These are phyloP conservation scores for Penicillium olsonii DNA, from an alignment of 2,329 filamentous ascomycete species.

Conservation along the genomic window DNA sequence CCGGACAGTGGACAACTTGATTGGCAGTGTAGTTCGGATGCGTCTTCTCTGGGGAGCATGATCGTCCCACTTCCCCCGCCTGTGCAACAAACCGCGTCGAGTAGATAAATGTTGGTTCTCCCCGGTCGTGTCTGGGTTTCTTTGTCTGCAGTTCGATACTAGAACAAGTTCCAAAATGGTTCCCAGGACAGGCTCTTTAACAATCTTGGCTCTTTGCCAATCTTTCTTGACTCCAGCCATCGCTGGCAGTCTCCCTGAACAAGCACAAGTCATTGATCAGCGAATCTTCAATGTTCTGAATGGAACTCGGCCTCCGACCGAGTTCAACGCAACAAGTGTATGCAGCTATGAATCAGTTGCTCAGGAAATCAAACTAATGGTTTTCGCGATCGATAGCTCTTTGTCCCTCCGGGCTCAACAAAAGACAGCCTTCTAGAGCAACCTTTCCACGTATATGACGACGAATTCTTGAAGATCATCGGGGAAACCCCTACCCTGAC, in stretches of 20 bases:
- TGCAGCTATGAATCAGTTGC: neutral
- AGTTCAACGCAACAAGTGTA: constrained; percentile 19
- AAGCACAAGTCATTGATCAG: constrained; percentile 20
- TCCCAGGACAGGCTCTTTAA: neutral
- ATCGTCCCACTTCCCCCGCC: neutral
- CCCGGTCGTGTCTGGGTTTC: neutral
- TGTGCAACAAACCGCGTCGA: neutral
- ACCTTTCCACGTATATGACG: constrained; percentile 18
- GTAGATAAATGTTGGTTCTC: neutral
- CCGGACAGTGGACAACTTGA: neutral
- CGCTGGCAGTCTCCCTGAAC: constrained; percentile 15
- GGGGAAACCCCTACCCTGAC: constrained; percentile 10
- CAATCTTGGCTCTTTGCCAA: neutral
- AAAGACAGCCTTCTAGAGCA: constrained; percentile 7
- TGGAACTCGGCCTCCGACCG: constrained; percentile 12
- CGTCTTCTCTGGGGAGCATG: neutral
- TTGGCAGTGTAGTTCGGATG: neutral
- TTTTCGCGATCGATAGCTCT: constrained; percentile 4
- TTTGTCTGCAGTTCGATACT: neutral
- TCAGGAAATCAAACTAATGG: neutral
- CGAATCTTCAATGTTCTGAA: constrained; percentile 19
- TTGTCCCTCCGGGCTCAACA: constrained; percentile 14
- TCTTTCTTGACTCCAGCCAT: constrained; percentile 8
- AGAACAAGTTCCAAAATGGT: neutral
- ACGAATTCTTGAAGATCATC: constrained; percentile 17